Conservation (phyloP, 345 rosid genomes). For the Rhodamnia argentea region DNA sequence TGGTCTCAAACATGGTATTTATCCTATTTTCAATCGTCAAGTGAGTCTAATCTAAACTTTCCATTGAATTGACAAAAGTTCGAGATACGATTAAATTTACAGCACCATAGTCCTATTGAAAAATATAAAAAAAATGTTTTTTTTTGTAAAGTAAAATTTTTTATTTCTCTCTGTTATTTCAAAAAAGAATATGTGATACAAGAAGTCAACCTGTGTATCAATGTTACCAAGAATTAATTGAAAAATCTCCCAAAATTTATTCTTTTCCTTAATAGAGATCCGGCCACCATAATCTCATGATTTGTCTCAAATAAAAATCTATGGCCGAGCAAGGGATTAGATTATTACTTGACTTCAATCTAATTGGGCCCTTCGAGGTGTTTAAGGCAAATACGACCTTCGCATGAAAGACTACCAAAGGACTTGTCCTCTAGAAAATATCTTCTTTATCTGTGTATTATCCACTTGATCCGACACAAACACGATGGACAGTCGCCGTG, state of each 20-base stretch:
- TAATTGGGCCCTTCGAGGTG: not conserved
- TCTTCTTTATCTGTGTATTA: not conserved
- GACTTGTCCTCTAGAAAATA: not conserved
- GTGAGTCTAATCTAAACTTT: not conserved
- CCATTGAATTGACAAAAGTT: no score
- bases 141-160: no score
- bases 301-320: not conserved
- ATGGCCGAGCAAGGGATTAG: not conserved
- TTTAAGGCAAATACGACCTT: not conserved
- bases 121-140: not conserved
- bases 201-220: not conserved
- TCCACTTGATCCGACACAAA: not conserved
- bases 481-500: not conserved
- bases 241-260: not conserved
- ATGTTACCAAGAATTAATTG: not conserved
- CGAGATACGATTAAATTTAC: not conserved
- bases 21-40: not conserved
- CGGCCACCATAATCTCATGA: not conserved
- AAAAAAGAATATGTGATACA: not conserved
- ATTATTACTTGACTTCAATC: not conserved
- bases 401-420: not conserved
- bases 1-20: no score
- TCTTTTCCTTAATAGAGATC: not conserved
- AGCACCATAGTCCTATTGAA: not conserved
- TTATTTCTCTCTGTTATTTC: fast-evolving